Evolutionary conservation across 768 basidiomycete species (phyloP), one percentile per base, ranked within the genome.

Genomic region (Sarcodon sp.): DNA sequence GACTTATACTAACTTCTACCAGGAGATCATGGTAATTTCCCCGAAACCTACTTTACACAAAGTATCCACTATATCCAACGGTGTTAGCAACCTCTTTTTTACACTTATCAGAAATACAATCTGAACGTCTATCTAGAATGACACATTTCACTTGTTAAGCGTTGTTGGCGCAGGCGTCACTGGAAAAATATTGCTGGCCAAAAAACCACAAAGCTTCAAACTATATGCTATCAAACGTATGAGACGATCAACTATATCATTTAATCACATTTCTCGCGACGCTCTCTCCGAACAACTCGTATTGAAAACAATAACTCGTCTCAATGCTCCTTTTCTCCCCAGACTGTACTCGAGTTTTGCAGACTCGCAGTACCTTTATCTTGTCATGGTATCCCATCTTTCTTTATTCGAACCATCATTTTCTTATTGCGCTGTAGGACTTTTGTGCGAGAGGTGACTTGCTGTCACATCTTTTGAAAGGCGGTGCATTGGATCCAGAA

Each of bases 331-430:
- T 5, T 76, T 73, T 53, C 55, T 74, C 33, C 53, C 66, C 0
- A 57, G 55, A 47, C 55, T 73, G 33, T 55, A 59, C 44, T 71
- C 69, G 60, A 63, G 61, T 33, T 73, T 74, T 45, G 61, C 66
- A 18, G 66, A 70, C 39, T 63, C 60, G 37, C 62, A 66, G 35
- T 53, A 61, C 27, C 57, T 69, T 33, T 66, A 66, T 50, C 55
- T 71, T 4, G 64, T 73, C 34, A 63, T 63, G 54, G 74, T 76
- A 52, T 36, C 66, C 50, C 21, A 12, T 33, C 10, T 35, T 32
- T 21, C 7, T 15, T 11, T 7, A 13, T 33, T 35, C 35, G 44
- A 49, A 56, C 52, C 8, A 51, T 5, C 51, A 27, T 53, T 39
- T 33, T 55, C 50, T 33, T 36, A 43, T 48, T 34, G 1, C 48